Conservation (phyloP, 441 rosid genomes). For the Populus hybrid region DNA sequence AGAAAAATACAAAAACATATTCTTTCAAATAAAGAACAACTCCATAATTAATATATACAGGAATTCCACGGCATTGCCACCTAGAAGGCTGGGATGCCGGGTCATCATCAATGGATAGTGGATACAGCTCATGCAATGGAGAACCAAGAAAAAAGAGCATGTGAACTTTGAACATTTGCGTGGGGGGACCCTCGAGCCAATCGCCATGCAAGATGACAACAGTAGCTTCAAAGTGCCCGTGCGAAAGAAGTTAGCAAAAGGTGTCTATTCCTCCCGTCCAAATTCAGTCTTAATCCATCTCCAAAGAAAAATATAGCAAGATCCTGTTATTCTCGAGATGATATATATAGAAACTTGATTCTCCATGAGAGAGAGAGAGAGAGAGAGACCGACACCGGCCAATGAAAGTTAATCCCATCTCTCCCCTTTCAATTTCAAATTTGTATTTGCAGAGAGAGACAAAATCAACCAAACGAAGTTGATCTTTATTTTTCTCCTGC, state of each 20-base stretch:
- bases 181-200: not conserved
- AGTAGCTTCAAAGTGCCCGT: constrained; percentile 7
- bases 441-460: too few relatives aligned
- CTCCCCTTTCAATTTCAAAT: not conserved
- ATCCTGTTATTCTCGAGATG: not conserved
- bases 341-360: constrained; percentile 7
- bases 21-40: too few relatives aligned
- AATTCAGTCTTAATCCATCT: not conserved
- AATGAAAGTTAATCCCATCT: not conserved
- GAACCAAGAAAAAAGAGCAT: not conserved
- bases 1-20: too few relatives aligned
- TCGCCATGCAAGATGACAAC: constrained; percentile 9
- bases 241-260: constrained; percentile 3
- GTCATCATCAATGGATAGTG: not conserved
- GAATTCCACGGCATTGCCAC: not conserved
- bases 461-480: too few relatives aligned
- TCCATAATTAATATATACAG: too few relatives aligned
- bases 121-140: not conserved
- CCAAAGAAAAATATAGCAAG: not conserved
- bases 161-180: not conserved
- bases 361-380: not conserved
- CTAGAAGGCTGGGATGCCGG: not conserved
- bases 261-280: not conserved
- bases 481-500: not conserved
- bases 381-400: not conserved